These are phyloP conservation scores for Pseudogymnoascus sp. DNA, from an alignment of 2,329 filamentous ascomycete species.

Conservation along the genomic window DNA sequence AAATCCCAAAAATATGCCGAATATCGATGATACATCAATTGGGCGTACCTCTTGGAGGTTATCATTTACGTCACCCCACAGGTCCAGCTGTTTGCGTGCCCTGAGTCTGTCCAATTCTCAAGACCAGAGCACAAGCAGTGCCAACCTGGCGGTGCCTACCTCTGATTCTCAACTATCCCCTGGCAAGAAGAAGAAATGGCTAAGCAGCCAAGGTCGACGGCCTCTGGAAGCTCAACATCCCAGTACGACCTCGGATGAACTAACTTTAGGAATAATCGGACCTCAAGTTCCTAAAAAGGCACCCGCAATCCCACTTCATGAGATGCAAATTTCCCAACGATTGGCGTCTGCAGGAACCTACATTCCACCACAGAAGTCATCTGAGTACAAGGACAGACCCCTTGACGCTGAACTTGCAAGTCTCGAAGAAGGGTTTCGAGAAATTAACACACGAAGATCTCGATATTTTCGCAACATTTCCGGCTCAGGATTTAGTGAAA, in stretches of 20 bases:
- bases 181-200: not conserved
- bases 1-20: conserved; percentile 21
- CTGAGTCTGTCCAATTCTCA: conserved; percentile 20
- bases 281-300: not conserved
- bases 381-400: not conserved
- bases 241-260: not conserved
- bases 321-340: conserved; percentile 25
- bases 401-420: not conserved
- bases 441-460: conserved; percentile 1
- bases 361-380: conserved; percentile 13
- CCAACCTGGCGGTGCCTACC: not conserved
- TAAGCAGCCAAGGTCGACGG: not conserved
- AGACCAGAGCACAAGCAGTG: conserved; percentile 9
- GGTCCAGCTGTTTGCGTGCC: conserved; percentile 23
- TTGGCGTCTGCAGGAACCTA: conserved; percentile 19
- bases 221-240: conserved; percentile 8
- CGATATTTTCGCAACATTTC: not conserved
- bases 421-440: not conserved
- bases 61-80: conserved; percentile 23
- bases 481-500: not conserved
- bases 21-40: conserved; percentile 18
- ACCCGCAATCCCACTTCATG: conserved; percentile 20
- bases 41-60: conserved; percentile 26
- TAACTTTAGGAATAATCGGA: not conserved
- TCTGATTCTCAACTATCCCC: conserved; percentile 11